These are phyloP conservation scores for Kondoa subrosea DNA, from an alignment of 768 basidiomycete genomes.

Conservation along the genomic window DNA sequence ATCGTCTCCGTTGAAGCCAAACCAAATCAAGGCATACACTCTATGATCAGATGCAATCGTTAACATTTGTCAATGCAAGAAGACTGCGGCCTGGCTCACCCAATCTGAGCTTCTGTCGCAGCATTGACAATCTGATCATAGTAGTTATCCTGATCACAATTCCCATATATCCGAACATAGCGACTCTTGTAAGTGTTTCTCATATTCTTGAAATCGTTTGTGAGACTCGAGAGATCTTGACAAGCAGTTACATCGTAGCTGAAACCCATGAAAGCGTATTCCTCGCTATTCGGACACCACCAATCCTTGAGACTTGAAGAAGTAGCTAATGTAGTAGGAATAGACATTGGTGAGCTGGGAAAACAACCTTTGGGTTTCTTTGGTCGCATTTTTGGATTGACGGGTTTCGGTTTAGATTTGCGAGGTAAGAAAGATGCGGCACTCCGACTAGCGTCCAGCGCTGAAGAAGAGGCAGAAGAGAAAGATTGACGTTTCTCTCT, in stretches of 20 bases:
- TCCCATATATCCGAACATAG: constrained; percentile 53
- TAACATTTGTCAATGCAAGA: no score
- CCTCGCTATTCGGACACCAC: constrained; percentile 47
- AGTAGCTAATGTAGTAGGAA: neutral
- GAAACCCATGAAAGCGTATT: constrained; percentile 62
- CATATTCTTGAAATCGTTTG: constrained; percentile 46
- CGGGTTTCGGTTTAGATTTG: neutral
- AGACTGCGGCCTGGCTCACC: no score
- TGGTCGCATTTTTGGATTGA: neutral
- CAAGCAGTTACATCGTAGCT: constrained; percentile 57
- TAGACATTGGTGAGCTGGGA: neutral
- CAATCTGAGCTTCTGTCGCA: constrained; percentile 51
- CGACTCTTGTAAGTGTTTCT: constrained; percentile 45
- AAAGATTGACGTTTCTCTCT: neutral
- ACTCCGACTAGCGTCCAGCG: neutral
- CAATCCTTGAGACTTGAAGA: constrained; percentile 21
- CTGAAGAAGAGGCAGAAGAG: no score
- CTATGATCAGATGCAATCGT: no score
- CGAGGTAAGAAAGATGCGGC: neutral
- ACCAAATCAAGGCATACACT: constrained; percentile 60
- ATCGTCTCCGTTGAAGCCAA: constrained; percentile 29
- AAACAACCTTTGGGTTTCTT: neutral
- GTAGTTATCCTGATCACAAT: constrained; percentile 43
- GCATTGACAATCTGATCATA: constrained; percentile 49
- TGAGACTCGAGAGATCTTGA: constrained; percentile 34